Evolutionary conservation across 805 yeast species (phyloP).

Genomic region (Metschnikowia kofuensis): DNA sequence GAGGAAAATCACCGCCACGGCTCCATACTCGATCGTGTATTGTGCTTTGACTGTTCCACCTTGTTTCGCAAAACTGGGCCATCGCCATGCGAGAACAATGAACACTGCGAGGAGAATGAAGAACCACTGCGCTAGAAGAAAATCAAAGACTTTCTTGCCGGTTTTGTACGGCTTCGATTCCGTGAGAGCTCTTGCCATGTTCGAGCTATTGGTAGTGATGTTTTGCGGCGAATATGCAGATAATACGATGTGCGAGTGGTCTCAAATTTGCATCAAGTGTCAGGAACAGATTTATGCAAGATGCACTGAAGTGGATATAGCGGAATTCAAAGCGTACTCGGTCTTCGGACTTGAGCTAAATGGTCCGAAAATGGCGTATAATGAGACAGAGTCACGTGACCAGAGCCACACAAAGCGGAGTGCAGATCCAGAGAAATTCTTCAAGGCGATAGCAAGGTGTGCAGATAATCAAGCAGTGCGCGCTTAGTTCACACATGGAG

Average conservation of each 20-base stretch:
- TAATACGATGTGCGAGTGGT: too few relatives aligned
- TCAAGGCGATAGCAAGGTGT: background rate
- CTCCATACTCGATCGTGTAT: constrained; percentile 78
- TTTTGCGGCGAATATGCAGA: too few relatives aligned
- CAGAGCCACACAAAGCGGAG: background rate
- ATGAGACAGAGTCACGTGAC: background rate
- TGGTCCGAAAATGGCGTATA: too few relatives aligned
- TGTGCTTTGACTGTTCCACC: constrained; percentile 76
- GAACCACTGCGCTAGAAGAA: constrained; percentile 63
- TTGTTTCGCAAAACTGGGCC: constrained; percentile 79
- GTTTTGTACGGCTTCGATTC: constrained; percentile 3
- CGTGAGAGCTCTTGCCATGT: background rate
- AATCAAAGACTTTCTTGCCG: constrained; percentile 20
- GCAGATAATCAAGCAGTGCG: background rate
- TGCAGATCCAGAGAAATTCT: background rate
- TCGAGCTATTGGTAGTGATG: too few relatives aligned
- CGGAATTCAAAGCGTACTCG: too few relatives aligned
- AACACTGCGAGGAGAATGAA: constrained; percentile 68
- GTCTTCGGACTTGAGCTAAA: too few relatives aligned
- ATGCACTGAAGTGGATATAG: too few relatives aligned
- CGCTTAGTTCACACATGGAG: background rate
- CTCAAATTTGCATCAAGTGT: too few relatives aligned
- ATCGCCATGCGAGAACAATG: constrained; percentile 70
- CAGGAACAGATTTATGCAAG: too few relatives aligned
- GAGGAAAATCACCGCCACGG: constrained; percentile 81